Conservation (phyloP, 2,329 filamentous ascomycete species). For the Monilinia vaccinii-corymbosi region DNA sequence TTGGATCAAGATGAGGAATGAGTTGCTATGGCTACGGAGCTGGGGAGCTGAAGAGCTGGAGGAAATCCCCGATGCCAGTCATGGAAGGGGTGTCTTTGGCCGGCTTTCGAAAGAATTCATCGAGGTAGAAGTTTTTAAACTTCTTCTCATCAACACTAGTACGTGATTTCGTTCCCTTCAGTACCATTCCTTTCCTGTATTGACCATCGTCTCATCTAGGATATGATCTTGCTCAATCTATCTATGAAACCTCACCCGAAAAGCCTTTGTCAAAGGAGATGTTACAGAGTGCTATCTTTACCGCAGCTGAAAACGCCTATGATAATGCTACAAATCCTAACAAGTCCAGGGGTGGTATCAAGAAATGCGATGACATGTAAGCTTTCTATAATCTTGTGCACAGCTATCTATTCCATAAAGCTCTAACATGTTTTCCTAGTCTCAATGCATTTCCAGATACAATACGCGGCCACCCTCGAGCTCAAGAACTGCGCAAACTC, state of each 20-base stretch:
- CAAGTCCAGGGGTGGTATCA: slow-evolving; percentile 63
- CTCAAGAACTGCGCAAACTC: slow-evolving; percentile 52
- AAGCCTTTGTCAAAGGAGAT: slow-evolving; percentile 40
- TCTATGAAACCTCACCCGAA: slow-evolving; percentile 47
- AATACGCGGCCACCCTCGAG: slow-evolving; percentile 42
- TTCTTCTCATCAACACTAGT: slow-evolving; percentile 53
- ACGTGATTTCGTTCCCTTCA: slow-evolving; percentile 28
- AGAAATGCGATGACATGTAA: slow-evolving; percentile 68
- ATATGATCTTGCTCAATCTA: slow-evolving; percentile 51
- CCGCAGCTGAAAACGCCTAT: slow-evolving; percentile 59
- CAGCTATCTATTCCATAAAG: background rate
- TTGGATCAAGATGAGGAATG: slow-evolving; percentile 52
- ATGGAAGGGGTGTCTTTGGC: slow-evolving; percentile 45
- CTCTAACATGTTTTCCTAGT: slow-evolving; percentile 32
- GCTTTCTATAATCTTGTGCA: slow-evolving; percentile 21
- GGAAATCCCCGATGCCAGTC: slow-evolving; percentile 27
- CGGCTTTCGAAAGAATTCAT: slow-evolving; percentile 51
- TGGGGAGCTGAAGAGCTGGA: slow-evolving; percentile 50
- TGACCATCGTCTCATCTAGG: slow-evolving; percentile 32
- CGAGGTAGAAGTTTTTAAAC: slow-evolving; percentile 63
- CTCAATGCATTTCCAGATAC: slow-evolving; percentile 54
- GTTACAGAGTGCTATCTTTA: slow-evolving; percentile 52
- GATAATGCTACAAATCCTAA: slow-evolving; percentile 80
- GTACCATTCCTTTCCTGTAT: background rate
- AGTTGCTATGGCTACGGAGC: slow-evolving; percentile 63